Evolutionary conservation across 305 asterid species (phyloP).

Genomic region (Fraxinus sp.): DNA sequence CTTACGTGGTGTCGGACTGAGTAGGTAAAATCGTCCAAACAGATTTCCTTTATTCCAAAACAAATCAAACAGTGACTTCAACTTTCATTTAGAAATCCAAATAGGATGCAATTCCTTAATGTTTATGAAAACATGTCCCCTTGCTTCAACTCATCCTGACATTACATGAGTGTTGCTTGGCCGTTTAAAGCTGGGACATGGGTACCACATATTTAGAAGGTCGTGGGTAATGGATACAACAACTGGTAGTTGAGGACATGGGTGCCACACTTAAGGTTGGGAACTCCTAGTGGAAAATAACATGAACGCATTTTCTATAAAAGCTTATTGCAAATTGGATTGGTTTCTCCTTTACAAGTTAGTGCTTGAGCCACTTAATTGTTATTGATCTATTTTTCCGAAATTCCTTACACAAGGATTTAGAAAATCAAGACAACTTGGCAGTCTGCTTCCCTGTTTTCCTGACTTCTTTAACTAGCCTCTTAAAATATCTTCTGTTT

Average conservation of each 20-base stretch:
- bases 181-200: background rate
- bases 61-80: background rate
- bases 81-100: background rate
- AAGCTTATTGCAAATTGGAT: background rate
- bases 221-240: background rate
- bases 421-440: background rate
- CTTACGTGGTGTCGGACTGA: background rate
- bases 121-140: background rate
- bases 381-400: background rate
- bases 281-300: background rate
- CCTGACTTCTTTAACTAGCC: background rate
- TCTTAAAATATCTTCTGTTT: background rate
- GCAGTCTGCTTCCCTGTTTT: background rate
- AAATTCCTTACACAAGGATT: background rate
- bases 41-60: background rate
- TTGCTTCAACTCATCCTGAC: background rate
- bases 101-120: background rate
- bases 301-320: background rate
- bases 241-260: background rate
- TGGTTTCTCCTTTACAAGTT: background rate
- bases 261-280: background rate
- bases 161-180: background rate
- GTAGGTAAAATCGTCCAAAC: background rate
- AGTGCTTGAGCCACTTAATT: background rate
- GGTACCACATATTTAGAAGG: background rate